Conservation (phyloP, 805 yeast genomes). For the Candida sphagnicola region DNA sequence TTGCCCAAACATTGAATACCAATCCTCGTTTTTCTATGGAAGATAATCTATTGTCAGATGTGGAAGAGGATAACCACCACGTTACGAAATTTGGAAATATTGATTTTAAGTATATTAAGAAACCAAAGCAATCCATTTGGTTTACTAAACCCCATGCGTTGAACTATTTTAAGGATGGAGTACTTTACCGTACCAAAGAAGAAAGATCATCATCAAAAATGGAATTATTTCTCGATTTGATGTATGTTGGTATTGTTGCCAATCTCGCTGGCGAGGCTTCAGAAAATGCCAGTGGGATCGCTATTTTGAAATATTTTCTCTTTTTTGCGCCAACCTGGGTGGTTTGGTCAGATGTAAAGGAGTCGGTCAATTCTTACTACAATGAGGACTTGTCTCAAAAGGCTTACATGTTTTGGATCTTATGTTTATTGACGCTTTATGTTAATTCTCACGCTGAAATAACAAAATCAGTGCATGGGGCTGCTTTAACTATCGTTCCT, state of each 20-base stretch:
- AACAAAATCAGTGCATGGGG: conserved; percentile 30
- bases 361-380: conserved; percentile 60
- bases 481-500: conserved; percentile 44
- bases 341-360: conserved; percentile 63
- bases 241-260: conserved; percentile 62
- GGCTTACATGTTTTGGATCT: conserved; percentile 48
- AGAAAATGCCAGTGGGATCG: conserved; percentile 44
- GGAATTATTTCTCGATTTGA: conserved; percentile 59
- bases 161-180: conserved; percentile 57
- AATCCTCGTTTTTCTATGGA: too few relatives aligned
- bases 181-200: conserved; percentile 50
- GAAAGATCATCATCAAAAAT: conserved; percentile 50
- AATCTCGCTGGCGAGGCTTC: conserved; percentile 53
- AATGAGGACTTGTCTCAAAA: conserved; percentile 57
- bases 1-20: too few relatives aligned
- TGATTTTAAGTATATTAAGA: conserved; percentile 41
- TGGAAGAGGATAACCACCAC: conserved; percentile 39
- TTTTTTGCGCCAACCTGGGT: conserved; percentile 56
- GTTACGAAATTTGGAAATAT: conserved; percentile 48
- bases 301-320: conserved; percentile 45
- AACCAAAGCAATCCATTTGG: conserved; percentile 35
- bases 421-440: conserved; percentile 45
- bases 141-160: conserved; percentile 55
- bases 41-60: too few relatives aligned
- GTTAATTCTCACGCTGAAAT: conserved; percentile 45